Evolutionary conservation across 1,284 basidiomycete genomes (phyloP), one percentile per base, ranked within the genome.

Genomic region (Trametes hirsuta): DNA sequence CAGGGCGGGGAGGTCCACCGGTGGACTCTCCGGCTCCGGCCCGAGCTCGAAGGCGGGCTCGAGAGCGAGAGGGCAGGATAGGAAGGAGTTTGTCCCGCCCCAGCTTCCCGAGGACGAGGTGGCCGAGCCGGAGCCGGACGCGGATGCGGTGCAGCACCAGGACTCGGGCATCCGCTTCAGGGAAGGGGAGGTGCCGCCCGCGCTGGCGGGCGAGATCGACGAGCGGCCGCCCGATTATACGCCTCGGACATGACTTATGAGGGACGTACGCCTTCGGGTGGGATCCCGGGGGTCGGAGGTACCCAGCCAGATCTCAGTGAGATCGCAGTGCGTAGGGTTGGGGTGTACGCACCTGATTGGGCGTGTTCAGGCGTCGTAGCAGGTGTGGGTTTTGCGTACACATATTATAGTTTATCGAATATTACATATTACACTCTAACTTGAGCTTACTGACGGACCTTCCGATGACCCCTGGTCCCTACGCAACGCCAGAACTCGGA

Each of bases 131-230:
- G 47, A 39, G 39, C n/a, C 12, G 15, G 59, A 59, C 47, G 45
- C 46, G 44, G 58, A 59, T 47, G 53, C 58, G 41, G 53, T 53
- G 34, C 58, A 58, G 58, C 60, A 62, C 61, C 55, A 59, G 53
- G 63, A 62, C 61, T 65, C 63, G 63, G 61, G 63, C 30, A 55
- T 60, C 39, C 55, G 63, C 40, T 62, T 62, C 48, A 59, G 63
- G 63, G 54, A 57, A 24, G 63, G 59, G 36, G 52, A 47, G 35
- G 11, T 54, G 35, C 52, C 55, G 45, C 56, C 56, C 6, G 44
- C 22, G 15, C 34, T 24, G 24, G 21, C 11, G 18, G 44, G 24
- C 22, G 44, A 41, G 22, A 37, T 30, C 42, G 55, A 37, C 6
- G 56, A 58, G 49, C 24, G 34, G 24, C 49, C 49, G 14, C 56